phyloP scores from a whole-genome alignment of 306 rosid genomes.

The Vigna reflexopilosa region DNA sequence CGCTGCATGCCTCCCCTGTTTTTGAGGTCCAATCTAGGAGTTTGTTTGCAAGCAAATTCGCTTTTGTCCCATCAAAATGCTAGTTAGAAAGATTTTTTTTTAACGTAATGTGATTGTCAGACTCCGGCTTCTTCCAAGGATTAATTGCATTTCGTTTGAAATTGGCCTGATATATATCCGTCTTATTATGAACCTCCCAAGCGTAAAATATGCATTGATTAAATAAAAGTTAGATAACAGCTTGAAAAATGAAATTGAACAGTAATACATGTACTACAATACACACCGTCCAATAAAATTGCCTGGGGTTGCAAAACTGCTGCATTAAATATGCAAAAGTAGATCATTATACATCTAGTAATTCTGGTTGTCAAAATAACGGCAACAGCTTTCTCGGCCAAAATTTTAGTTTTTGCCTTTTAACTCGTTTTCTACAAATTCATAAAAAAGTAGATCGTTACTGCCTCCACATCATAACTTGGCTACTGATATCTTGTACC shows the following conservation, averaged over 20 bases:
- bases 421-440: conserved; percentile 22
- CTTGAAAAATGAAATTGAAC: neutral
- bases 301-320: conserved; percentile 6
- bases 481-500: conserved; percentile 20
- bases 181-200: neutral
- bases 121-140: conserved; percentile 18
- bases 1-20: conserved; percentile 61
- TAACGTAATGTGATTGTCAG: conserved; percentile 16
- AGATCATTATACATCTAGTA: conserved; percentile 2
- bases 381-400: conserved; percentile 35
- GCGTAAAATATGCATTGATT: conserved; percentile 9
- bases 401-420: conserved; percentile 39
- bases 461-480: conserved; percentile 13
- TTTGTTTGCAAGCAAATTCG: conserved; percentile 57
- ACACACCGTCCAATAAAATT: neutral
- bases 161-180: conserved; percentile 11
- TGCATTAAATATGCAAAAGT: conserved; percentile 33
- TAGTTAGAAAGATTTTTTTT: conserved; percentile 25
- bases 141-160: conserved; percentile 24
- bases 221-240: neutral
- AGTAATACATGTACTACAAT: neutral
- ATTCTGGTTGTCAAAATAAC: conserved; percentile 32
- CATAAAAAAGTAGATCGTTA: conserved; percentile 17
- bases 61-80: conserved; percentile 59
- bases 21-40: conserved; percentile 64